phyloP scores from a whole-genome alignment of 805 yeast genomes.

The Lachancea cidri region DNA sequence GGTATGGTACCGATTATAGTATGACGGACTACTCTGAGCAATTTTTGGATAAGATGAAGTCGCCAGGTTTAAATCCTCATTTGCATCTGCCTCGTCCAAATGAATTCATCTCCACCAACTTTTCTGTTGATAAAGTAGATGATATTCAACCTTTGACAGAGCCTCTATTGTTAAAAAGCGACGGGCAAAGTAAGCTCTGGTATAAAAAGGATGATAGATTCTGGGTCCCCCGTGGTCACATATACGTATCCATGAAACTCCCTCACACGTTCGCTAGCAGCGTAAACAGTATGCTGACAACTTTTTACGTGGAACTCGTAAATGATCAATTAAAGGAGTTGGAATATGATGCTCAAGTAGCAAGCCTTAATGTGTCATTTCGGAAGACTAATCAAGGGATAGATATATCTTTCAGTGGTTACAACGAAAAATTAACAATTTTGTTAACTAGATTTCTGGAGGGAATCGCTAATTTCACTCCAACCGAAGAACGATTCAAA shows the following conservation, averaged over 20 bases:
- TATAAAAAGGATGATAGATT: conserved; percentile 85
- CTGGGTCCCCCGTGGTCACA: conserved; percentile 79
- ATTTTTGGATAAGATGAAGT: conserved; percentile 33
- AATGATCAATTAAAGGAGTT: conserved; percentile 67
- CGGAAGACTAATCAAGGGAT: conserved; percentile 65
- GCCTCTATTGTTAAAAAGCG: conserved; percentile 61
- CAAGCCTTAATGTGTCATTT: conserved; percentile 61
- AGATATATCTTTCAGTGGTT: conserved; percentile 65
- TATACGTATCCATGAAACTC: conserved; percentile 57
- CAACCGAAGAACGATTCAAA: conserved; percentile 56
- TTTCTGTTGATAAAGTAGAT: conserved; percentile 48
- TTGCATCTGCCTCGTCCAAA: conserved; percentile 68
- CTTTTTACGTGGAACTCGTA: conserved; percentile 62
- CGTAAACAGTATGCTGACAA: conserved; percentile 49
- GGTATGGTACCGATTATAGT: conserved; percentile 87
- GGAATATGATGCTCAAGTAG: conserved; percentile 79
- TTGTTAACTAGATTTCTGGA: conserved; percentile 57
- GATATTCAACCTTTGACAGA: conserved; percentile 36
- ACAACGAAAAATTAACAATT: conserved; percentile 69
- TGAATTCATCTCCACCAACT: conserved; percentile 76
- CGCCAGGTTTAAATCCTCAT: conserved; percentile 28
- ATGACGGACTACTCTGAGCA: conserved; percentile 40
- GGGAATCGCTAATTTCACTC: conserved; percentile 45
- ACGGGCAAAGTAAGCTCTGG: conserved; percentile 61
- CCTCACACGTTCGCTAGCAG: conserved; percentile 63